Conservation (phyloP, 192 early-diverging fungal species). For the Coemansia sp. region DNA sequence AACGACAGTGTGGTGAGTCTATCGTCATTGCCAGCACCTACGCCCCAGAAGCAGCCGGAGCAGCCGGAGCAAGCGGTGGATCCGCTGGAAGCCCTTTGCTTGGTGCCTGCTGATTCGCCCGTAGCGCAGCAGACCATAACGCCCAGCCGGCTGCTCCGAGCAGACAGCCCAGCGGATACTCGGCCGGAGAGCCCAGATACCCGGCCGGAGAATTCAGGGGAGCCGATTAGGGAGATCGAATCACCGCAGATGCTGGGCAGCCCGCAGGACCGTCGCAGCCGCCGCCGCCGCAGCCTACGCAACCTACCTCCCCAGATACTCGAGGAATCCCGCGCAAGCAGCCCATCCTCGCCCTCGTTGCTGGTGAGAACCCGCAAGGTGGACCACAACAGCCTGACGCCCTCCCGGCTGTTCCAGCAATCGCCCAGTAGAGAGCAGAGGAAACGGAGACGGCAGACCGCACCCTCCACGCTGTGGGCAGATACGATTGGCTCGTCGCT, state of each 20-base stretch:
- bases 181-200: background rate
- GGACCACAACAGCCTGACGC: background rate
- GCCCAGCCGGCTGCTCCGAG: too few species aligned
- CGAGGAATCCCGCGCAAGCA: background rate
- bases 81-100: too few species aligned
- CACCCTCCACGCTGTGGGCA: slow-evolving; percentile 1
- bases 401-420: slow-evolving; percentile 3
- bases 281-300: slow-evolving; percentile 29
- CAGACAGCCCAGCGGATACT: background rate
- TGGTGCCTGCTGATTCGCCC: too few species aligned
- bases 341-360: slow-evolving; percentile 8
- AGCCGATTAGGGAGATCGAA: slow-evolving; percentile 18
- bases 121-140: too few species aligned
- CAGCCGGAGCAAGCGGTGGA: too few species aligned
- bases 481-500: slow-evolving; percentile 21
- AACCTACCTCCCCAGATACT: slow-evolving; percentile 7
- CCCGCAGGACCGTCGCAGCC: slow-evolving; percentile 14
- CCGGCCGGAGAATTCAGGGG: background rate
- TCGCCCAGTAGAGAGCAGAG: background rate
- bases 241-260: slow-evolving; percentile 11
- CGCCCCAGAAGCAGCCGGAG: background rate
- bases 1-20: background rate
- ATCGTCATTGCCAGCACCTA: background rate
- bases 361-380: slow-evolving; percentile 11
- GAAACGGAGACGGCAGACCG: background rate